These are phyloP conservation scores for Elaeis oleifera DNA, from an alignment of 202 grass and related monocot genomes.

Conservation along the genomic window DNA sequence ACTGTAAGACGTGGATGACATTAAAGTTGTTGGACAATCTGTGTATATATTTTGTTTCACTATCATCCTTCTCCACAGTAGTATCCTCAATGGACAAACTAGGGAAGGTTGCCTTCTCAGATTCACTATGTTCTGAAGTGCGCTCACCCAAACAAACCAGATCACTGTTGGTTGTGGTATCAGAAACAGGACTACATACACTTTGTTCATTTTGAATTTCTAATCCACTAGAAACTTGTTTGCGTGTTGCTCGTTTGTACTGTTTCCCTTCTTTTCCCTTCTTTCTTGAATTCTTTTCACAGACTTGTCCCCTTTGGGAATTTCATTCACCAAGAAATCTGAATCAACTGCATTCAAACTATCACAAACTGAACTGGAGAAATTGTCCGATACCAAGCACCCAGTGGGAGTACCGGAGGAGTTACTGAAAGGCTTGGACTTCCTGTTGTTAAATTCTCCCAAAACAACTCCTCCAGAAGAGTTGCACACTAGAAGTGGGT, in stretches of 20 bases:
- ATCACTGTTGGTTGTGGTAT: conserved; percentile 24
- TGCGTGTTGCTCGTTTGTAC: conserved; percentile 25
- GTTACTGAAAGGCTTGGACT: conserved; percentile 21
- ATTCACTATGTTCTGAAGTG: conserved; percentile 33
- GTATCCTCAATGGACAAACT: conserved; percentile 45
- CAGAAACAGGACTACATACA: conserved; percentile 4
- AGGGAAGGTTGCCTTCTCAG: conserved; percentile 39
- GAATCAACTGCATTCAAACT: conserved; percentile 6
- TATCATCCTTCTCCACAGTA: conserved; percentile 45
- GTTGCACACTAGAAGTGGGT: conserved; percentile 16
- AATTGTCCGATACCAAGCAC: conserved; percentile 24
- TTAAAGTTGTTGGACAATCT: conserved; percentile 35
- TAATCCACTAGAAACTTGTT: conserved; percentile 28
- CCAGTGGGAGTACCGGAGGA: conserved; percentile 28
- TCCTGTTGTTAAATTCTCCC: conserved; percentile 27
- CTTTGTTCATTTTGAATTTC: conserved; percentile 32
- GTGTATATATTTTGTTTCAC: conserved; percentile 42
- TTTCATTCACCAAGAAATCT: conserved; percentile 39
- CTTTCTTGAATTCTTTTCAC: conserved; percentile 46
- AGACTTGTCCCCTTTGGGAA: conserved; percentile 41
- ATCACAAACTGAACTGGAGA: conserved; percentile 9
- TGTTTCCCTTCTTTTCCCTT: conserved; percentile 66
- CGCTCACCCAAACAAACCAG: conserved; percentile 35
- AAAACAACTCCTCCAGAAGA: neutral
- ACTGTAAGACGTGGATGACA: conserved; percentile 32